phyloP scores from a whole-genome alignment of 2,329 filamentous ascomycete genomes.

The Aspergillus candidus region DNA sequence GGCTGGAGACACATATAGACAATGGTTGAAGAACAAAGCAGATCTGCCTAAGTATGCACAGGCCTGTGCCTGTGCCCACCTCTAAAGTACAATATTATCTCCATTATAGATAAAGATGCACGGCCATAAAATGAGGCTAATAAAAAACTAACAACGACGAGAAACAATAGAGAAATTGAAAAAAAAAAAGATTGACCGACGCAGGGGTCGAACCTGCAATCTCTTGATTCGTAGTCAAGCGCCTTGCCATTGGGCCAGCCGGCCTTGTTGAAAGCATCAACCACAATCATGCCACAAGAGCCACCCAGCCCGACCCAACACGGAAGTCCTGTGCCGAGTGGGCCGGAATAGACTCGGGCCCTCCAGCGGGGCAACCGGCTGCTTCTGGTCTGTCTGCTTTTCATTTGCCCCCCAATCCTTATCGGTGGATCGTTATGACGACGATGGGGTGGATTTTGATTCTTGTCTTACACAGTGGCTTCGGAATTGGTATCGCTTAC shows the following conservation, averaged over 20 bases:
- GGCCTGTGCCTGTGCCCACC: too few species aligned
- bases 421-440: background rate
- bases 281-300: background rate
- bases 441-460: background rate
- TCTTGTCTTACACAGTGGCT: background rate
- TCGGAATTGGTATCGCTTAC: too few species aligned
- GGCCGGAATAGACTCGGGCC: background rate
- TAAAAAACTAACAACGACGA: background rate
- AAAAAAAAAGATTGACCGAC: conserved; percentile 25
- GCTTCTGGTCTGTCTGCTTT: background rate
- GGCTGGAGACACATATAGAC: too few species aligned
- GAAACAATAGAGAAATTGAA: background rate
- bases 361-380: conserved; percentile 6
- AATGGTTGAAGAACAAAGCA: too few species aligned
- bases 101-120: too few species aligned
- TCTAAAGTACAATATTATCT: too few species aligned
- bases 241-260: conserved; percentile 42
- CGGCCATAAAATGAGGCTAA: background rate
- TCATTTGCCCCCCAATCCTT: background rate
- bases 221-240: conserved; percentile 47
- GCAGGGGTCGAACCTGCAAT: conserved; percentile 43
- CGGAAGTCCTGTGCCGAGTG: conserved; percentile 23
- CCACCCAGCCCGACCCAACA: background rate
- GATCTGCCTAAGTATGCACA: too few species aligned
- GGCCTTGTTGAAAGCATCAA: background rate